A percentile compares a stretch with the other conserved stretches of the same genome.
These are phyloP conservation scores for Peronospora destructor DNA, from an alignment of 352 stramenopile genomes.

Conservation along the genomic window DNA sequence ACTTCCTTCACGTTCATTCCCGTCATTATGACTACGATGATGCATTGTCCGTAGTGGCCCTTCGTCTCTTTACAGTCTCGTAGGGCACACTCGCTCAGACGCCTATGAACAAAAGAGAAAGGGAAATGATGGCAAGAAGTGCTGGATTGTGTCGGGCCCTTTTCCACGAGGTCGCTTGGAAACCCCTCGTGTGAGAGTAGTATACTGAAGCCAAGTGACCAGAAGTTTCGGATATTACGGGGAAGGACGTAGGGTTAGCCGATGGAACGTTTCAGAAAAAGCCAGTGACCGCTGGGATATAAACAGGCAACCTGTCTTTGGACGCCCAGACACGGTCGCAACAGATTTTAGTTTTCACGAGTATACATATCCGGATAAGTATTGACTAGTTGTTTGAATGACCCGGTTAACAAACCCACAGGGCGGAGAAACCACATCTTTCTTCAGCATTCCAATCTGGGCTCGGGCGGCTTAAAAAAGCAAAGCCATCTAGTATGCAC, in stretches of 20 bases:
- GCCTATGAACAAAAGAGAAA: conserved; percentile 13
- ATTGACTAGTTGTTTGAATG: no score
- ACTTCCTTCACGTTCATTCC: conserved; percentile 27
- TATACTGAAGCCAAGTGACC: conserved; percentile 21
- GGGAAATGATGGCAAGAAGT: conserved; percentile 14
- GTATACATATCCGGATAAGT: neutral
- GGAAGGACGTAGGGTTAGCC: conserved; percentile 7
- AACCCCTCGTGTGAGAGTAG: conserved; percentile 11
- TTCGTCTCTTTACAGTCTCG: neutral
- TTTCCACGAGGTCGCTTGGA: conserved; percentile 18
- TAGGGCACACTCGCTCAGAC: neutral
- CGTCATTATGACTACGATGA: conserved; percentile 16
- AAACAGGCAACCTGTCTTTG: neutral
- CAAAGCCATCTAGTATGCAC: no score
- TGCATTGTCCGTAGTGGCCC: conserved; percentile 16
- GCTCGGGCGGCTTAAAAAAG: no score
- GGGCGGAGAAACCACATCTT: neutral
- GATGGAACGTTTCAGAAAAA: conserved; percentile 5
- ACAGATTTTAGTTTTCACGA: neutral
- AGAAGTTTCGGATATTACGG: conserved; percentile 12
- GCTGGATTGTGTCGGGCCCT: conserved; percentile 10
- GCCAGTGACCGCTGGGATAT: conserved; percentile 4
- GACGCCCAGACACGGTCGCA: neutral
- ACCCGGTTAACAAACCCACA: neutral
- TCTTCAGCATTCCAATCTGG: conserved; percentile 9